Conservation (phyloP, 2,329 filamentous ascomycete genomes). For the Colletotrichum chlorophyti region DNA sequence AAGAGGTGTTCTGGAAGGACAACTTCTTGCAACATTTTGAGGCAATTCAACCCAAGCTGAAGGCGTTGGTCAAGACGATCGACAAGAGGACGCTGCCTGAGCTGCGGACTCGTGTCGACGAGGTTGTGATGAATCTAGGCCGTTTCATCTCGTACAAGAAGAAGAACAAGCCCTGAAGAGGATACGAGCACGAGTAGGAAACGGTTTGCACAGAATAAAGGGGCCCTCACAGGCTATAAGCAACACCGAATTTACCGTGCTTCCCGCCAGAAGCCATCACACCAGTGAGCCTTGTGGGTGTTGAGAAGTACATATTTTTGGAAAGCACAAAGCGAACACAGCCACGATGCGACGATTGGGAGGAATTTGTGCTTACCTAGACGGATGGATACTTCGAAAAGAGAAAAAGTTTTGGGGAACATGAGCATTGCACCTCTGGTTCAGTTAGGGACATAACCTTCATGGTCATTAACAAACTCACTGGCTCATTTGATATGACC, state of each 20-base stretch:
- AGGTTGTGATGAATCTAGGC: constrained; percentile 64
- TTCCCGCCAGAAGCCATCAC: background rate
- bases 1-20: constrained; percentile 69
- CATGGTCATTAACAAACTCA: constrained; percentile 28
- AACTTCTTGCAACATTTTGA: constrained; percentile 66
- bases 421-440: constrained; percentile 25
- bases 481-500: constrained; percentile 13
- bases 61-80: constrained; percentile 63
- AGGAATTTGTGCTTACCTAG: constrained; percentile 22
- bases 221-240: background rate
- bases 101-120: constrained; percentile 65
- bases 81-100: constrained; percentile 66
- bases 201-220: too few relatives aligned
- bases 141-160: constrained; percentile 72
- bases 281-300: background rate
- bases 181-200: constrained; percentile 11
- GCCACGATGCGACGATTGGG: constrained; percentile 8
- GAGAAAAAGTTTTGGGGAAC: background rate
- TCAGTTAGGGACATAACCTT: constrained; percentile 28
- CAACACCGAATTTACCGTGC: background rate
- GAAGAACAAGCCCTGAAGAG: constrained; percentile 53
- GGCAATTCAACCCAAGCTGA: constrained; percentile 58
- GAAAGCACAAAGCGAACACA: constrained; percentile 10
- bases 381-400: background rate
- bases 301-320: constrained; percentile 15